Evolutionary conservation across 2,329 filamentous ascomycete genomes (phyloP), one percentile per base, ranked within the genome.

Genomic region (Mollisiaceae sp.): DNA sequence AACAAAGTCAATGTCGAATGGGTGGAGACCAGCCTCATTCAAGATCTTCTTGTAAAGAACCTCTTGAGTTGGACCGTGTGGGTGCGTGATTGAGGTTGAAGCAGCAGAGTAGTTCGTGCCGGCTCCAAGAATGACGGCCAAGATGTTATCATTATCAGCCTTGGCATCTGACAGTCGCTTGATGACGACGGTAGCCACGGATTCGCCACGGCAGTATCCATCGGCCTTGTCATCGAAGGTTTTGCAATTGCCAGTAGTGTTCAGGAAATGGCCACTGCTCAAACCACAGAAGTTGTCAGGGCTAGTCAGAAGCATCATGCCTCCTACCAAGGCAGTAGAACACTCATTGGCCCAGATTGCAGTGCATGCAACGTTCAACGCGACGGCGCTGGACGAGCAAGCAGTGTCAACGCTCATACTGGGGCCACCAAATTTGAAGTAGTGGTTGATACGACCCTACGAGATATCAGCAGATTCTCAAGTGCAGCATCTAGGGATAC

Each of bases 151-250:
- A 4, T 76, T 75, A 50, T 82, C 79, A 22, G 72, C 70, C 5
- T 82, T 43, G 1, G 82, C 82, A 56, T 79, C 75, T 14, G 78
- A 77, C 4, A 90, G 76, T 1, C 81, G 81, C 75, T 90, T 90
- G 52, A 91, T 71, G 3, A 90, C 71, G 1, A 91, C 74, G 12
- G 85, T 80, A 0, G 81, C 86, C 22, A 86, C 79, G 0, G 87
- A 88, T 70, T 91, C 89, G 1, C 87, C 88, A 45, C 87, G 80
- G 0, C 84, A 86, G 71, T 91, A 91, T 0, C 89, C 89, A 65
- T 87, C 84, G 20, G 86, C 88, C 1, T 81, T 79, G n/a, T 80
- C 72, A 68, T 90, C 87, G 67, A 86, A 89, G 1, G 83, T 83
- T 65, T 82, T 72, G 20, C 64, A 73, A n/a, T 52, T 47, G 5